These are phyloP conservation scores for Chalciporus piperatus DNA, from an alignment of 768 basidiomycete genomes.

Conservation along the genomic window DNA sequence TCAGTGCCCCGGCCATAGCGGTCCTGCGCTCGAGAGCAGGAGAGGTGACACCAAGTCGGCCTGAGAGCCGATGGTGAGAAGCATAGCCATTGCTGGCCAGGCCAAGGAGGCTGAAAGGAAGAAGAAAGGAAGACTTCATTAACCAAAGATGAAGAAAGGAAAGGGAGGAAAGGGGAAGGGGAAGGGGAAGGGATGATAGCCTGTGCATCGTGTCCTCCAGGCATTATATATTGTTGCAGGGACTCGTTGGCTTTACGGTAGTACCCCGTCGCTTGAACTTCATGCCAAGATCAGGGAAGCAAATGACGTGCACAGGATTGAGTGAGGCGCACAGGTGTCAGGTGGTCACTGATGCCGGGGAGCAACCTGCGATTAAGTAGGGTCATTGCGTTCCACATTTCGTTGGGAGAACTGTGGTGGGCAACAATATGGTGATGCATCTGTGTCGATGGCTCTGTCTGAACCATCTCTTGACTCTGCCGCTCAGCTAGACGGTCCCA, in stretches of 20 bases:
- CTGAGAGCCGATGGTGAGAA: conserved; percentile 14
- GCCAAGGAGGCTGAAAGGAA: conserved; percentile 11
- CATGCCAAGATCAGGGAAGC: no score
- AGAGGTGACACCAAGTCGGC: conserved; percentile 7
- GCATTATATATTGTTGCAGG: conserved; percentile 4
- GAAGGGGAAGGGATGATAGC: not conserved
- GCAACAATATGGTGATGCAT: no score
- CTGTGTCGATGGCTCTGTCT: no score
- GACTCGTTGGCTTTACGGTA: not conserved
- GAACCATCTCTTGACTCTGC: no score
- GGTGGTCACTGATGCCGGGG: no score
- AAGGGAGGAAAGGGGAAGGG: not conserved
- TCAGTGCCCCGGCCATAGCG: conserved; percentile 25
- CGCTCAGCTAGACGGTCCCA: no score
- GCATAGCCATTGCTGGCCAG: conserved; percentile 5
- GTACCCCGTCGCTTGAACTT: no score
- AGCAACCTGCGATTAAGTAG: no score
- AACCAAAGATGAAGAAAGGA: not conserved
- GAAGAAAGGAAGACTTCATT: conserved; percentile 11
- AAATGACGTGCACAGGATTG: no score
- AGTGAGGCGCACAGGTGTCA: no score
- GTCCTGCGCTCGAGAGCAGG: conserved; percentile 23
- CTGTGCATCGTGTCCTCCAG: not conserved
- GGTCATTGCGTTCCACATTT: no score
- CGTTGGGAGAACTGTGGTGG: no score